Evolutionary conservation across 805 yeast genomes (phyloP).

Genomic region (Kodamaea hsintzibuensis): DNA sequence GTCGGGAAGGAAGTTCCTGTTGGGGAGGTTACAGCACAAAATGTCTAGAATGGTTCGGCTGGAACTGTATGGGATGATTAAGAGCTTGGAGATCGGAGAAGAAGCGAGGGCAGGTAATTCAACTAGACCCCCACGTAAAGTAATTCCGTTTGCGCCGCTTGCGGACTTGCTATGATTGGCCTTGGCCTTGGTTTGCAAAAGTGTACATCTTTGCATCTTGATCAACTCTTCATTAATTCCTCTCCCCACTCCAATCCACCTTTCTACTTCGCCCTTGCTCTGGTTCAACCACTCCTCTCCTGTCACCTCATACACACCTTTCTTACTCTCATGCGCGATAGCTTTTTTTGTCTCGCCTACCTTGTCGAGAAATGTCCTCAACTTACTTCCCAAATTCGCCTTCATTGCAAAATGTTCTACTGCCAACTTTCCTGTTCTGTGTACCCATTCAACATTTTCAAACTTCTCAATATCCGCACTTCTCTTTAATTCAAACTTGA

Average conservation of each 20-base stretch:
- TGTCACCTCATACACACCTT: background rate
- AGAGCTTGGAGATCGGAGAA: background rate
- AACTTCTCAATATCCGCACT: constrained; percentile 2
- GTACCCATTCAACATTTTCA: background rate
- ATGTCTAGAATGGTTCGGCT: constrained; percentile 15
- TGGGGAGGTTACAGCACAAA: constrained; percentile 4
- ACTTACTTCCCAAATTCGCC: constrained; percentile 12
- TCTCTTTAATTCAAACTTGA: background rate
- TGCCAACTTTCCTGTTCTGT: constrained; percentile 8
- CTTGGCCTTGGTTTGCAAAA: background rate
- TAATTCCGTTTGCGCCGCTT: background rate
- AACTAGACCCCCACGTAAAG: background rate
- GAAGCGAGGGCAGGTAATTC: background rate
- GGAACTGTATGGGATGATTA: constrained; percentile 14
- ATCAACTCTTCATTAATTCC: background rate
- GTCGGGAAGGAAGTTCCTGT: constrained; percentile 14
- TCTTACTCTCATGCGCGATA: background rate
- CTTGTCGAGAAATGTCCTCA: constrained; percentile 12
- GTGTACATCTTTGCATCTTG: background rate
- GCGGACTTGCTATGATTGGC: no score
- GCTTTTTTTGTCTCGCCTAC: constrained; percentile 2
- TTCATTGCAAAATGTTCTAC: constrained; percentile 10
- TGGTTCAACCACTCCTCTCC: background rate
- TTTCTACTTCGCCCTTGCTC: background rate
- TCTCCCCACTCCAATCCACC: background rate